A percentile compares a stretch with the other conserved stretches of the same genome.
phyloP scores from a whole-genome alignment of 805 yeast species.

The Debaryomyces tyrocola region DNA sequence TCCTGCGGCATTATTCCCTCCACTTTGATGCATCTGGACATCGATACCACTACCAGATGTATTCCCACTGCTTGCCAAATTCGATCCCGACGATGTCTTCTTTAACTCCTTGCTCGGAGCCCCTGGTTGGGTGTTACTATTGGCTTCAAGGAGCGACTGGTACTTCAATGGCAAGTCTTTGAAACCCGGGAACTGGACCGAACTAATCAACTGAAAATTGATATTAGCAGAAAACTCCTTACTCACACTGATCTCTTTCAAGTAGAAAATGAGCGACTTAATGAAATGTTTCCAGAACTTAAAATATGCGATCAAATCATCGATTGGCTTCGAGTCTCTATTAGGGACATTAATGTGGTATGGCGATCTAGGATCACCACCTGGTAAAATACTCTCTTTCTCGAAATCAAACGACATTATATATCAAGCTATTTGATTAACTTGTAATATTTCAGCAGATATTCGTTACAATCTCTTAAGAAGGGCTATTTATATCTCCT shows the following conservation, averaged over 20 bases:
- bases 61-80: constrained; percentile 8
- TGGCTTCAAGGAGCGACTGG: not conserved
- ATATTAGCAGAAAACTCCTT: constrained; percentile 45
- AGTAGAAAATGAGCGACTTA: constrained; percentile 34
- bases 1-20: not conserved
- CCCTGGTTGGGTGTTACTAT: not conserved
- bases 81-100: constrained; percentile 24
- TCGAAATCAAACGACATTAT: not conserved
- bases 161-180: constrained; percentile 36
- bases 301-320: constrained; percentile 37
- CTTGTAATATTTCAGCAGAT: too few relatives aligned
- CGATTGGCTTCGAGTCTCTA: constrained; percentile 39
- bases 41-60: not conserved
- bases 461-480: too few relatives aligned
- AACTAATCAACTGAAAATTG: constrained; percentile 35
- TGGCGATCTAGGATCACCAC: constrained; percentile 35
- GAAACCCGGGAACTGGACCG: constrained; percentile 44
- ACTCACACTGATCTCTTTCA: constrained; percentile 46
- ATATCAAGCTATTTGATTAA: too few relatives aligned
- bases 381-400: constrained; percentile 28
- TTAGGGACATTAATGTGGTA: constrained; percentile 40
- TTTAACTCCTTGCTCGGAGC: constrained; percentile 20
- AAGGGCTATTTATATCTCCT: too few relatives aligned
- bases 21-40: not conserved
- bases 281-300: constrained; percentile 42